These are phyloP conservation scores for Hanseniaspora taiwanica DNA, from an alignment of 805 yeast species.

Conservation along the genomic window DNA sequence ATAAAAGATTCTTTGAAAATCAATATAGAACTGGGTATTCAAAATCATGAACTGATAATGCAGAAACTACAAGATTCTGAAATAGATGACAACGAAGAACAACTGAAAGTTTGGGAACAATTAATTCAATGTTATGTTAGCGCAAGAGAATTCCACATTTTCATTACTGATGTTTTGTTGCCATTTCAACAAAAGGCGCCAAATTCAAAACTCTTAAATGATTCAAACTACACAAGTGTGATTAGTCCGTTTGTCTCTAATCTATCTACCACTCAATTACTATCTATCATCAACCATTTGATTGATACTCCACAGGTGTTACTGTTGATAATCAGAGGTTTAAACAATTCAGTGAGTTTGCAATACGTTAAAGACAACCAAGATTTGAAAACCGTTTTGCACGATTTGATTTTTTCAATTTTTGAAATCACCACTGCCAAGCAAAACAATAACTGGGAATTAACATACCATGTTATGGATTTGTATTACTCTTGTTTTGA, in stretches of 20 bases:
- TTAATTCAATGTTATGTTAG: conserved; percentile 35
- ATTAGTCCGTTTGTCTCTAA: conserved; percentile 30
- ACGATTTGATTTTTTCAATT: not conserved
- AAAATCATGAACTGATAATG: conserved; percentile 27
- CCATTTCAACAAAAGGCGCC: conserved; percentile 8
- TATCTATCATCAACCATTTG: conserved; percentile 14
- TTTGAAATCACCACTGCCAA: not conserved
- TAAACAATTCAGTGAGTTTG: conserved; percentile 15
- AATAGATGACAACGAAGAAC: too few relatives aligned
- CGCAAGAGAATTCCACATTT: conserved; percentile 44
- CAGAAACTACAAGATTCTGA: too few relatives aligned
- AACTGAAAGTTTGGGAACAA: conserved; percentile 19
- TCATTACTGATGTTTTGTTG: conserved; percentile 34
- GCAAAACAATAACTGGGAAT: not conserved
- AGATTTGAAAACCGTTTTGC: not conserved
- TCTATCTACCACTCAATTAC: conserved; percentile 36
- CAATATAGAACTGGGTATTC: conserved; percentile 46
- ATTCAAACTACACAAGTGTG: conserved; percentile 20
- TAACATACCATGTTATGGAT: not conserved
- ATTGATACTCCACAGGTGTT: conserved; percentile 14
- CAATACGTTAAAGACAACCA: not conserved
- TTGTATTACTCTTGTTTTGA: not conserved
- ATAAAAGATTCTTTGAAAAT: conserved; percentile 35
- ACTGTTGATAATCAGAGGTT: conserved; percentile 28
- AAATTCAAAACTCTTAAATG: conserved; percentile 11